Conservation (phyloP, 257 asterid genomes). For the Penstemon eatonii region DNA sequence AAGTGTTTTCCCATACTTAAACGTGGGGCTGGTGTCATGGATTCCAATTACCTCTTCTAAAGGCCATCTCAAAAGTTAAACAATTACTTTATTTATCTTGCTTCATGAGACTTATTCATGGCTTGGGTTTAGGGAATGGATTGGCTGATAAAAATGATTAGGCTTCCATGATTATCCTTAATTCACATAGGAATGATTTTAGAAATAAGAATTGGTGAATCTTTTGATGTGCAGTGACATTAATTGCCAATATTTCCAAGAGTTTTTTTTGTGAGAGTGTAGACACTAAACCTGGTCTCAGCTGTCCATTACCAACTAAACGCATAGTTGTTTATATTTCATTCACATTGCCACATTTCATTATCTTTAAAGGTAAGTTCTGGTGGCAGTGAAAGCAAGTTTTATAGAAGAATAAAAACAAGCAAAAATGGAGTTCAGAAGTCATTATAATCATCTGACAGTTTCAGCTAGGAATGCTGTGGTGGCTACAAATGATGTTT, state of each 20-base stretch:
- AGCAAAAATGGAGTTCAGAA: conserved; percentile 9
- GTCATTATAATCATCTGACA: not conserved
- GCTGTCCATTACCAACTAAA: not conserved
- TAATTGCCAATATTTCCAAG: not conserved
- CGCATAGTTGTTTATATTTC: not conserved
- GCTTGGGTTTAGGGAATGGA: not conserved
- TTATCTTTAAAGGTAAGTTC: not conserved
- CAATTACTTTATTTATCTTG: not conserved
- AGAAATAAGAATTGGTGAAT: conserved; percentile 3
- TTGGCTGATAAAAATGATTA: conserved; percentile 9
- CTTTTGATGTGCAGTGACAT: conserved; percentile 2
- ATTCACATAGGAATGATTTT: not conserved
- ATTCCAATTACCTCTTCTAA: conserved; percentile 7
- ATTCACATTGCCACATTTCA: too few relatives aligned
- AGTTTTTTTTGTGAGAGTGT: not conserved
- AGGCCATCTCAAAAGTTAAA: conserved; percentile 12
- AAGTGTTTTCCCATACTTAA: conserved; percentile 3
- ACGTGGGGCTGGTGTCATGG: not conserved
- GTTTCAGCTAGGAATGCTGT: conserved; percentile 7
- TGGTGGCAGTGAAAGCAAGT: not conserved
- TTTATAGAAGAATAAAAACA: not conserved
- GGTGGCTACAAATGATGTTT: conserved; percentile 3
- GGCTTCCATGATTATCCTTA: conserved; percentile 5
- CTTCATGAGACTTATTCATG: not conserved
- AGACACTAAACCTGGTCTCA: not conserved